Conservation (phyloP, 805 yeast species). For the Barnettozyma sp. region DNA sequence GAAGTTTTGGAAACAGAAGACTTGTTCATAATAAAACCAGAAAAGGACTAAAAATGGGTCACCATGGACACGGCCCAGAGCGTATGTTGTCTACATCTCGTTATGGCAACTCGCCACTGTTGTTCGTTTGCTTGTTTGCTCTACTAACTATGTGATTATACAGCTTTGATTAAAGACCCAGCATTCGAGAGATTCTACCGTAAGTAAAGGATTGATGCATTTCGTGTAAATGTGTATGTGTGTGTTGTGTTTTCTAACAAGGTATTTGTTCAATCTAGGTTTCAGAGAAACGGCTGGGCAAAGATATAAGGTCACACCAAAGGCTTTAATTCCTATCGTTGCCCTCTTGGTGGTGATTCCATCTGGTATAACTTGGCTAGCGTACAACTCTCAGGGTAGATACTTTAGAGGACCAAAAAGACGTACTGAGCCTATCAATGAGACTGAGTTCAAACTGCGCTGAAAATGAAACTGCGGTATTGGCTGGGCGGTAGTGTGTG, state of each 20-base stretch:
- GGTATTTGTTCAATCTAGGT: too few species aligned
- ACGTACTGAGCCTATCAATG: constrained; percentile 20
- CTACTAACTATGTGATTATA: neutral
- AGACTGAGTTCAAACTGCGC: constrained; percentile 18
- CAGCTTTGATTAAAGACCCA: constrained; percentile 23
- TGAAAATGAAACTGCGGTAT: too few species aligned
- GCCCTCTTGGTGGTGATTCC: constrained; percentile 20
- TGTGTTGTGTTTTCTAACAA: too few species aligned
- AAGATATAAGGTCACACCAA: constrained; percentile 21
- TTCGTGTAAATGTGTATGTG: neutral
- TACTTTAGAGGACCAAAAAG: constrained; percentile 20
- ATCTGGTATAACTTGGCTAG: constrained; percentile 18
- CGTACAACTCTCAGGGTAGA: constrained; percentile 21
- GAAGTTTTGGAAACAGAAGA: too few species aligned
- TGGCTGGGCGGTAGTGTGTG: too few species aligned
- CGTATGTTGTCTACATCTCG: too few species aligned
- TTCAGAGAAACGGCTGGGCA: constrained; percentile 21
- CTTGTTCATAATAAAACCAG: too few species aligned
- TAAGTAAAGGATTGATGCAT: constrained; percentile 8
- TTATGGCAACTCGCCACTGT: too few species aligned
- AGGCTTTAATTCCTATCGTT: constrained; percentile 17
- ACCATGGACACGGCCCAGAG: constrained; percentile 12
- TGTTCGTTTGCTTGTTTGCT: neutral
- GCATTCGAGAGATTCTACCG: constrained; percentile 23
- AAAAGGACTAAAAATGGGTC: constrained; percentile 10